phyloP scores from a whole-genome alignment of 2,329 filamentous ascomycete genomes.

The Trichoderma sp. region DNA sequence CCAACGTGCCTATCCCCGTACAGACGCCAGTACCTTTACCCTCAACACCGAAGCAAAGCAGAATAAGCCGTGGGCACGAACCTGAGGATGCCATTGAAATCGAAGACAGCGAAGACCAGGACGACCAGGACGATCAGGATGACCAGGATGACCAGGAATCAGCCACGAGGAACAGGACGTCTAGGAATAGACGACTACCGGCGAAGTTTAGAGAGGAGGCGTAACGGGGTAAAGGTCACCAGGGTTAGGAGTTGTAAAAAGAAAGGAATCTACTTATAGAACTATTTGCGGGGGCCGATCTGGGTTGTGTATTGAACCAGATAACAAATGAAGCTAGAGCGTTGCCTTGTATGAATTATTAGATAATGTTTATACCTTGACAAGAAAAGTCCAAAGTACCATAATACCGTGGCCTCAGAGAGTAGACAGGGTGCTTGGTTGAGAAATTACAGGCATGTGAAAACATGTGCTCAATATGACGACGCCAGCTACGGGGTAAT shows the following conservation, averaged over 20 bases:
- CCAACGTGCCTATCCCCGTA: neutral
- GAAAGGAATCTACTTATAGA: neutral
- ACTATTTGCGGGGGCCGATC: neutral
- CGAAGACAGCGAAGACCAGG: constrained; percentile 36
- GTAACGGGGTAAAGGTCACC: neutral
- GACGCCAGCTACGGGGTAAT: neutral
- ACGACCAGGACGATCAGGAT: constrained; percentile 34
- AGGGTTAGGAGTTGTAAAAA: neutral
- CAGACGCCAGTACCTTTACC: neutral
- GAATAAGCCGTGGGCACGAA: neutral
- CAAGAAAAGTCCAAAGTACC: neutral
- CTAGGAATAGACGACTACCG: constrained; percentile 37
- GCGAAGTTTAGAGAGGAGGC: constrained; percentile 40
- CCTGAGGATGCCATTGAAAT: constrained; percentile 29
- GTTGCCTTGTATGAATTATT: neutral
- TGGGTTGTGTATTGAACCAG: neutral
- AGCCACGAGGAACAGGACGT: constrained; percentile 31
- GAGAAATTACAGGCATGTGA: neutral
- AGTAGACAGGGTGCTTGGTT: neutral
- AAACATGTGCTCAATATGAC: neutral
- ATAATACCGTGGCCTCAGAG: neutral
- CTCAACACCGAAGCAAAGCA: constrained; percentile 2
- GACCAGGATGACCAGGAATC: constrained; percentile 37
- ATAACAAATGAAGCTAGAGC: neutral
- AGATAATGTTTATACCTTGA: neutral